Conservation (phyloP, 371 early-diverging fungal species). For the Cladochytrium tenue region DNA sequence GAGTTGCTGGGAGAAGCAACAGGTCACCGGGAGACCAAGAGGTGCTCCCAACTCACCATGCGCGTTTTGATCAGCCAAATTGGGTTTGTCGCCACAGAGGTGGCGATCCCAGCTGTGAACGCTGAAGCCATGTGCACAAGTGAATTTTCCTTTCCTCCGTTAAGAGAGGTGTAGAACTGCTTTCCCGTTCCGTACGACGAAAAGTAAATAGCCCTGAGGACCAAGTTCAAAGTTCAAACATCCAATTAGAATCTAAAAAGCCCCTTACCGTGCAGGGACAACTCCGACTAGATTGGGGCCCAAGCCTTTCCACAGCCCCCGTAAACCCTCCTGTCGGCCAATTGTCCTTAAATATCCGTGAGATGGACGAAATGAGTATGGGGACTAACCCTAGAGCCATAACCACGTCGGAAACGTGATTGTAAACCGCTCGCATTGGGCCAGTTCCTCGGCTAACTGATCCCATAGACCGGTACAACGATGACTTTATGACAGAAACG, state of each 20-base stretch:
- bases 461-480: no score
- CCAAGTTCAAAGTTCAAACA: not conserved
- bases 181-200: slow-evolving; percentile 88
- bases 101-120: slow-evolving; percentile 78
- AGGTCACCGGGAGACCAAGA: not conserved
- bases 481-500: no score
- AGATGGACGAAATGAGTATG: not conserved
- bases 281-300: slow-evolving; percentile 93
- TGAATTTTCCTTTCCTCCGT: slow-evolving; percentile 76
- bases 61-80: slow-evolving; percentile 96
- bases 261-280: slow-evolving; percentile 77
- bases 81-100: slow-evolving; percentile 85
- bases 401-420: slow-evolving; percentile 31
- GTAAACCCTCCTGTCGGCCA: slow-evolving; percentile 72
- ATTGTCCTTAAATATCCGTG: slow-evolving; percentile 27
- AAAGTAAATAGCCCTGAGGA: slow-evolving; percentile 83
- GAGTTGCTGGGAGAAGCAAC: slow-evolving; percentile 58
- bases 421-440: slow-evolving; percentile 23
- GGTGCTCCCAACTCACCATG: slow-evolving; percentile 47
- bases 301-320: slow-evolving; percentile 88
- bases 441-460: no score
- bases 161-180: slow-evolving; percentile 65
- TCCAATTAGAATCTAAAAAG: not conserved
- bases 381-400: slow-evolving; percentile 22
- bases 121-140: slow-evolving; percentile 82